Percentiles rank a stretch among this genome's conserved stretches.
Conservation (phyloP, 352 stramenopile species). For the Globisporangium parvum region DNA sequence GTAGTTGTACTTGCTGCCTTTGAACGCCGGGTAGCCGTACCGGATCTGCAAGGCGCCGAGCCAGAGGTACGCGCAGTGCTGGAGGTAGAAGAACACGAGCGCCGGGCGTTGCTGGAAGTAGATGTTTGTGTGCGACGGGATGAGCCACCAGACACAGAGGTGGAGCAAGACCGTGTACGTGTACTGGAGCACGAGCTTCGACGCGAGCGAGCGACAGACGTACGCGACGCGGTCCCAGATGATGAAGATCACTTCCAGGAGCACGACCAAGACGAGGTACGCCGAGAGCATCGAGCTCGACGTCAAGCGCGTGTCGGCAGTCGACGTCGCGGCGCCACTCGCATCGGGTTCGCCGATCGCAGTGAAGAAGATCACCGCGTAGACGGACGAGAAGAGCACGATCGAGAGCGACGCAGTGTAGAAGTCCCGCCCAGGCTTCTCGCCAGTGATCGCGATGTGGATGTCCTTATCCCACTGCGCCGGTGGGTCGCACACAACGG, state of each 20-base stretch:
- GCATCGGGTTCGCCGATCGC: conserved; percentile 53
- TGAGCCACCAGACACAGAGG: conserved; percentile 66
- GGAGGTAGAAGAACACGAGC: conserved; percentile 74
- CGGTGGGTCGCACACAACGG: conserved; percentile 56
- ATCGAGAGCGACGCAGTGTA: conserved; percentile 63
- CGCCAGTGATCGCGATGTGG: conserved; percentile 65
- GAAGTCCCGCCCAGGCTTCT: conserved; percentile 76
- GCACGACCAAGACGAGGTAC: conserved; percentile 80
- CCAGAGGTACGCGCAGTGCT: conserved; percentile 79
- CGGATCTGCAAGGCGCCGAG: conserved; percentile 72
- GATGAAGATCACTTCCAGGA: conserved; percentile 75
- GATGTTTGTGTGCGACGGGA: conserved; percentile 65
- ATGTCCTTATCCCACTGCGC: conserved; percentile 85
- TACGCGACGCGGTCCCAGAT: conserved; percentile 85
- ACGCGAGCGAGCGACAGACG: conserved; percentile 61
- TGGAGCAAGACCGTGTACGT: conserved; percentile 65
- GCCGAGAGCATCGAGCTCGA: conserved; percentile 77
- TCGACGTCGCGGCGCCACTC: conserved; percentile 23
- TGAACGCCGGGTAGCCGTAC: conserved; percentile 82
- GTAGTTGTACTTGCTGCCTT: conserved; percentile 81
- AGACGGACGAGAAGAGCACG: conserved; percentile 59
- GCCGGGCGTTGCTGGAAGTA: conserved; percentile 73
- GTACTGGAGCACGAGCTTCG: conserved; percentile 79
- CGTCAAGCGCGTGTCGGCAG: conserved; percentile 45
- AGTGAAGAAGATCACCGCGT: conserved; percentile 75